Base-by-base conservation (phyloP, 2,329 filamentous ascomycete genomes). In the Hansfordia pulvinata region DNA sequence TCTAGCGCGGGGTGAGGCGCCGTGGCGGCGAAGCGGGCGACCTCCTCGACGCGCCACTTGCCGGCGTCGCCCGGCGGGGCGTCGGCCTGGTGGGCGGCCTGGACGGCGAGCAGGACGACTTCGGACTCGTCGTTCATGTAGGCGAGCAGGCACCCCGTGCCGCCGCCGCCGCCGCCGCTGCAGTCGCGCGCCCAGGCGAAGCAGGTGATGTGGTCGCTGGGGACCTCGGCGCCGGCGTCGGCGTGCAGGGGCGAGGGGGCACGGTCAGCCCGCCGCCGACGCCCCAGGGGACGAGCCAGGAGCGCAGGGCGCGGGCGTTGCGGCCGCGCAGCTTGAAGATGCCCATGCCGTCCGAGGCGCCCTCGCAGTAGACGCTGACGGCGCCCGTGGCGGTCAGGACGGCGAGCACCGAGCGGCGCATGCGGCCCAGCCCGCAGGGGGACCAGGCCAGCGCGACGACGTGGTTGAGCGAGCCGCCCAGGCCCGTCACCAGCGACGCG, bases 251-350 rank as follows among this genome's bases (percentile, higher is more conserved):
- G n/a, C n/a, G n/a, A n/a, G n/a, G n/a, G 0, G 65, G 66, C 6
- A 71, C 42, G 6, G 64, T 53, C 16, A 69, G 32, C 3, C 56
- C 56, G 20, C 60, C 64, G 6, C 69, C 69, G 3, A 72, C 45
- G 0, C 63, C 64, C 67, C 68, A 74, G 2, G 70, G 52, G 2
- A 64, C 54, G 29, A 57, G 52, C 67, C 68, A 73, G 10, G 53
- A 54, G 16, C 47, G 40, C 20, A 52, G 40, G 16, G 58, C 56
- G 37, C 62, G 58, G 8, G 53, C 47, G 10, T 55, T 50, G 8
- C 47, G 46, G 7, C 54, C 46, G 26, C 48, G 43, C 4, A 35
- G 32, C 22, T 39, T 42, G 15, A 37, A 25, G 14, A 36, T 19
- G 36, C 38, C 39, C 23, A 35, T 32, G 6, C 30, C 39, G n/a